A percentile compares a stretch with the other conserved stretches of the same genome.
These are phyloP conservation scores for Arachis stenosperma DNA, from an alignment of 306 rosid genomes.

Conservation along the genomic window DNA sequence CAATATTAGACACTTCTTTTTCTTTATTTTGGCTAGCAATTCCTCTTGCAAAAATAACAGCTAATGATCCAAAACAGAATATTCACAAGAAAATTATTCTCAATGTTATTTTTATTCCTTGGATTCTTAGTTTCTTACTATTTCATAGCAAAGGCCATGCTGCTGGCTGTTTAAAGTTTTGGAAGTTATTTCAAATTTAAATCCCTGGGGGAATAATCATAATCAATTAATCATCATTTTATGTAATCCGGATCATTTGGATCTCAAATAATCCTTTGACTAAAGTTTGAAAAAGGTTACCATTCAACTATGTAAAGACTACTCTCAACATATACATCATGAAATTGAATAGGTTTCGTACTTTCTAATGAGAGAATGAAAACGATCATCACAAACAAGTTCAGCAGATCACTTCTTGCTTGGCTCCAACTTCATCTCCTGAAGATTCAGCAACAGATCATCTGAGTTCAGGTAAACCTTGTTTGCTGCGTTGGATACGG, in stretches of 20 bases:
- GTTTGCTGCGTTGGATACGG: conserved; percentile 64
- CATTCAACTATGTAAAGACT: background rate
- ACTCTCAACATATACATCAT: conserved; percentile 13
- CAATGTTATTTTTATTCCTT: too few relatives aligned
- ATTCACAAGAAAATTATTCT: too few relatives aligned
- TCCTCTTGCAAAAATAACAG: too few relatives aligned
- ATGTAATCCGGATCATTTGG: background rate
- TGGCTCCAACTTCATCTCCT: conserved; percentile 60
- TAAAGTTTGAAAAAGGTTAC: conserved; percentile 21
- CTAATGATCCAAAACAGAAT: too few relatives aligned
- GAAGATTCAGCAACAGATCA: conserved; percentile 86
- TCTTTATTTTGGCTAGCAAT: too few relatives aligned
- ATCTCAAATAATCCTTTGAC: conserved; percentile 15
- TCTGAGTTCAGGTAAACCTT: conserved; percentile 65
- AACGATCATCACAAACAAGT: conserved; percentile 9
- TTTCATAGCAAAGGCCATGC: too few relatives aligned
- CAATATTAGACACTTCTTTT: too few relatives aligned
- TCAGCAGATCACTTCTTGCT: conserved; percentile 40
- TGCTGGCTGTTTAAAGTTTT: too few relatives aligned
- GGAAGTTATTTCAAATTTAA: background rate
- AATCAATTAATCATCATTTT: conserved; percentile 5
- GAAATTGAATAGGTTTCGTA: conserved; percentile 12
- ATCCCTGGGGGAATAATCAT: background rate
- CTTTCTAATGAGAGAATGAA: conserved; percentile 17
- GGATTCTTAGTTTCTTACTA: too few relatives aligned